These are phyloP conservation scores for Schwanniomyces occidentalis DNA, from an alignment of 805 yeast species.

Conservation along the genomic window DNA sequence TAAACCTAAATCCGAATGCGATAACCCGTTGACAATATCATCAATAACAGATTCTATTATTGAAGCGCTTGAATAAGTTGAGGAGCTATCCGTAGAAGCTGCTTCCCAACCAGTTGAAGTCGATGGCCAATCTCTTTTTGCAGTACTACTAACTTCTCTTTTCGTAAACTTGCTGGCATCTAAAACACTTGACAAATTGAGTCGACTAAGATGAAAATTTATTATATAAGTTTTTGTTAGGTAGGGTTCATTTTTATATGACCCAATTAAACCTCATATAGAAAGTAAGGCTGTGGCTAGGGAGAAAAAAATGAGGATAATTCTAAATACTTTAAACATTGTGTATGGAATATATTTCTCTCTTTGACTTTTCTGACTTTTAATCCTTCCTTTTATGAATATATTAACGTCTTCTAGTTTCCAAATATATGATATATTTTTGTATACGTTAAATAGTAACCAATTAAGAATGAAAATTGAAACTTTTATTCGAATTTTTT, in stretches of 20 bases:
- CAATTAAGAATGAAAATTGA: too few species aligned
- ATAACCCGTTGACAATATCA: conserved; percentile 19
- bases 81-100: conserved; percentile 6
- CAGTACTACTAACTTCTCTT: too few species aligned
- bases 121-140: too few species aligned
- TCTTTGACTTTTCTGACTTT: neutral
- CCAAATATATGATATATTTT: too few species aligned
- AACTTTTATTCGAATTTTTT: too few species aligned
- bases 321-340: conserved; percentile 35
- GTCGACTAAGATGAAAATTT: conserved; percentile 32
- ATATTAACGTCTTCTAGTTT: too few species aligned
- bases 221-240: conserved; percentile 37
- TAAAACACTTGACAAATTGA: conserved; percentile 32
- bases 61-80: too few species aligned
- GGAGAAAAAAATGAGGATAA: conserved; percentile 32
- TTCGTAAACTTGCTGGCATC: conserved; percentile 14
- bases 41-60: conserved; percentile 16
- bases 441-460: too few species aligned
- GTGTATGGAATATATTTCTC: too few species aligned
- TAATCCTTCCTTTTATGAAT: too few species aligned
- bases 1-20: conserved; percentile 35
- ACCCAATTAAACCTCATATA: conserved; percentile 39
- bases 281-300: conserved; percentile 31
- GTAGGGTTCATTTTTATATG: conserved; percentile 33
- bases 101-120: conserved; percentile 4